Percentiles rank a stretch among this genome's conserved stretches.
Conservation (phyloP, 345 rosid species). For the Heritiera fomes region DNA sequence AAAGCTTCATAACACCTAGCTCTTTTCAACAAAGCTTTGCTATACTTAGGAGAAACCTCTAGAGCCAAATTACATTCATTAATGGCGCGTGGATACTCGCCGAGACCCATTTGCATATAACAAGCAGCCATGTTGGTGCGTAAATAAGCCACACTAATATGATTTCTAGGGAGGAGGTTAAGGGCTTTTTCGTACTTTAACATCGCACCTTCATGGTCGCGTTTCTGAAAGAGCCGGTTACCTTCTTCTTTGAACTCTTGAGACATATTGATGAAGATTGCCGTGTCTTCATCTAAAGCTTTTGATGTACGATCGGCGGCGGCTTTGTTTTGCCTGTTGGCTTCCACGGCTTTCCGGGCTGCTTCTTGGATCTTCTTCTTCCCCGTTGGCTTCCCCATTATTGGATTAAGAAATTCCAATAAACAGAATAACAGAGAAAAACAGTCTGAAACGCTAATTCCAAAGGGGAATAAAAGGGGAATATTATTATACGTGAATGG, state of each 20-base stretch:
- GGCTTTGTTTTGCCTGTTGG: conserved; percentile 43
- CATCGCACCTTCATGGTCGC: conserved; percentile 97
- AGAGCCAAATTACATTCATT: conserved; percentile 82
- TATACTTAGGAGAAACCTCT: conserved; percentile 87
- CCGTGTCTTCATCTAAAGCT: conserved; percentile 90
- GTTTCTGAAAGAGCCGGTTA: conserved; percentile 72
- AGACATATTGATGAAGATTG: conserved; percentile 81
- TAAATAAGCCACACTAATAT: conserved; percentile 79
- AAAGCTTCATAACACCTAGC: conserved; percentile 83
- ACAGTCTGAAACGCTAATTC: neutral
- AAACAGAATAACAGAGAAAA: neutral
- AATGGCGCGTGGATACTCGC: conserved; percentile 94
- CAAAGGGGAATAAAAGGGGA: neutral
- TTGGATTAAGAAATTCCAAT: neutral
- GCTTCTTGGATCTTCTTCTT: conserved; percentile 66
- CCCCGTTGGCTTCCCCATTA: conserved; percentile 93
- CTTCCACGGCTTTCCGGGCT: conserved; percentile 31
- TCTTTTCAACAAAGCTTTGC: conserved; percentile 81
- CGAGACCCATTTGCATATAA: conserved; percentile 94
- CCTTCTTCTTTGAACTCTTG: conserved; percentile 99
- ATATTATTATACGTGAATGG: neutral
- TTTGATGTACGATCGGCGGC: conserved; percentile 56
- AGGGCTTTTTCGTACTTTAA: conserved; percentile 87
- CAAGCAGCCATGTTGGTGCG: conserved; percentile 88
- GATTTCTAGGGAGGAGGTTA: conserved; percentile 78